Conservation (phyloP, 2,329 filamentous ascomycete genomes). For the Trichoderma sp. region DNA sequence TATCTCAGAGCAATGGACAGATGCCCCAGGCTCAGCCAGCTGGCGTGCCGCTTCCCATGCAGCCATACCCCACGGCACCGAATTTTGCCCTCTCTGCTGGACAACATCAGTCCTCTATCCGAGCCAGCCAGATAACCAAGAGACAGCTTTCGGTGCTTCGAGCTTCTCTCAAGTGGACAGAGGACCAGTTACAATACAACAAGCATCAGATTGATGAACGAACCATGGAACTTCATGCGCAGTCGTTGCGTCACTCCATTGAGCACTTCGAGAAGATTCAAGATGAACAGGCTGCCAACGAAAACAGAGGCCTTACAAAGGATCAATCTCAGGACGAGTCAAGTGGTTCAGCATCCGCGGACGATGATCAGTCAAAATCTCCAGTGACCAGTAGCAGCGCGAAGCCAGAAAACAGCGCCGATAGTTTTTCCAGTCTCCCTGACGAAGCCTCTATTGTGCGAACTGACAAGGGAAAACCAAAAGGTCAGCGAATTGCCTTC, state of each 20-base stretch:
- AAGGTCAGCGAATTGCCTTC: slow-evolving; percentile 24
- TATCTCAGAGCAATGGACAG: slow-evolving; percentile 26
- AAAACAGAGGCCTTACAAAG: slow-evolving; percentile 47
- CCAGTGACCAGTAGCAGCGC: slow-evolving; percentile 27
- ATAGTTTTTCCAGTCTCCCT: slow-evolving; percentile 25
- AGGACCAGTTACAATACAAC: slow-evolving; percentile 63
- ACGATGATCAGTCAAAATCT: slow-evolving; percentile 18
- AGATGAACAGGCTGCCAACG: slow-evolving; percentile 48
- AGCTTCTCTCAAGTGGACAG: slow-evolving; percentile 55
- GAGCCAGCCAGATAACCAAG: slow-evolving; percentile 61
- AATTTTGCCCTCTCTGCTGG: slow-evolving; percentile 29
- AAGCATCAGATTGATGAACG: slow-evolving; percentile 63
- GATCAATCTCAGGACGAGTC: slow-evolving; percentile 33
- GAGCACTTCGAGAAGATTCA: slow-evolving; percentile 52
- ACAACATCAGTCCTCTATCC: slow-evolving; percentile 60
- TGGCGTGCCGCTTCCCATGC: slow-evolving; percentile 1
- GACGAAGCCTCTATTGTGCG: slow-evolving; percentile 26
- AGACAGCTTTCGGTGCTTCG: slow-evolving; percentile 58
- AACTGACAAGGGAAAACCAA: slow-evolving; percentile 21
- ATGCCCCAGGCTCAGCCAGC: slow-evolving; percentile 27
- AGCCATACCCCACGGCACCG: slow-evolving; percentile 4
- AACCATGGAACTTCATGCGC: slow-evolving; percentile 48
- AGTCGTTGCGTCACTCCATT: slow-evolving; percentile 49
- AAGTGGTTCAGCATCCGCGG: slow-evolving; percentile 28
- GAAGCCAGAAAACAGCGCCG: slow-evolving; percentile 25